Conservation (phyloP, 208 protist species). For the Blechomonas ayalai region DNA sequence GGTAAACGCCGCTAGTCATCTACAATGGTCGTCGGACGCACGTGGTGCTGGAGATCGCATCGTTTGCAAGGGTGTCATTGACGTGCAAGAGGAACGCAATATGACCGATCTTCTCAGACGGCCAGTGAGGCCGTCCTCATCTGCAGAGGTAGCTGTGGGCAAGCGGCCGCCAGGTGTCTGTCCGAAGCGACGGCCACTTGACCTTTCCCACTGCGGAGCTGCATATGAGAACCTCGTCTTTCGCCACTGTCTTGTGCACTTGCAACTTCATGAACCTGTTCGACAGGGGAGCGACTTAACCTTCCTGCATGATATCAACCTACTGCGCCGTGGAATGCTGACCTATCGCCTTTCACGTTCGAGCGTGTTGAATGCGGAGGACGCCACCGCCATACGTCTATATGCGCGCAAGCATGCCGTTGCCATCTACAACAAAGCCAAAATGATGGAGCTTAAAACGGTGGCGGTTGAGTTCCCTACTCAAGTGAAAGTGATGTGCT, state of each 20-base stretch:
- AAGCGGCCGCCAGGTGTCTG: too few species aligned
- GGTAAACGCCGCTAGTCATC: not conserved
- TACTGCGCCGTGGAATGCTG: slow-evolving; percentile 50
- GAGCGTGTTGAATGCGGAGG: slow-evolving; percentile 38
- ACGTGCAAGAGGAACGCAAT: too few species aligned
- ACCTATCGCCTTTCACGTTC: slow-evolving; percentile 53
- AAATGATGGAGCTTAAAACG: slow-evolving; percentile 69
- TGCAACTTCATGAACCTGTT: slow-evolving; percentile 36
- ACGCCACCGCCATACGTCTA: slow-evolving; percentile 57
- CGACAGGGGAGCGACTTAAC: slow-evolving; percentile 38
- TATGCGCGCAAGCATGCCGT: slow-evolving; percentile 54
- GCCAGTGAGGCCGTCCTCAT: too few species aligned
- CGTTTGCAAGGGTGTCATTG: not conserved
- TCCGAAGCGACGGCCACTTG: too few species aligned
- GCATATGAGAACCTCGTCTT: slow-evolving; percentile 72
- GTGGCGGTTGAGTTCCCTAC: slow-evolving; percentile 35
- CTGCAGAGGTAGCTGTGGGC: too few species aligned
- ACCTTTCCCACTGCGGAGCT: slow-evolving; percentile 27
- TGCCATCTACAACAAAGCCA: slow-evolving; percentile 54
- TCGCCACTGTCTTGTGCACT: slow-evolving; percentile 40
- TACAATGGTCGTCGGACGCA: too few species aligned
- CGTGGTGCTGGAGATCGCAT: not conserved
- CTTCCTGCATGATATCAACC: slow-evolving; percentile 57
- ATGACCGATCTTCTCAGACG: too few species aligned
- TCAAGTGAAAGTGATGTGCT: slow-evolving; percentile 14